Evolutionary conservation across 805 yeast genomes (phyloP), one percentile per base, ranked within the genome.

Genomic region (Cyberlindnera xylosilytica): DNA sequence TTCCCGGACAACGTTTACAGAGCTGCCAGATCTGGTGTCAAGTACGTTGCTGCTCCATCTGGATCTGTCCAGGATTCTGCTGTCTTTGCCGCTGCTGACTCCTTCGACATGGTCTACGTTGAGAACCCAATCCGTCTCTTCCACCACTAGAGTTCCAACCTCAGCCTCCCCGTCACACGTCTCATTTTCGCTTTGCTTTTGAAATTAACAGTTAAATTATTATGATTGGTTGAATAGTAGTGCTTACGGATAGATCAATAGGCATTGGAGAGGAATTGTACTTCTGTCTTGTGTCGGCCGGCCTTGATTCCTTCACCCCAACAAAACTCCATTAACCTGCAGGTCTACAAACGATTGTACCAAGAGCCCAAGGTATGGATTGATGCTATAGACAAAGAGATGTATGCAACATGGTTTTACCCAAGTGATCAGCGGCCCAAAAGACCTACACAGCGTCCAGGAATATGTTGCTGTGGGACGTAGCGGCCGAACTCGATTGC

Each of bases 341-440:
- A n/a, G n/a, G n/a, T n/a, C n/a, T n/a, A n/a, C n/a, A n/a, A n/a
- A n/a, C n/a, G n/a, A n/a, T n/a, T n/a, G n/a, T n/a, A n/a, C n/a
- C n/a, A n/a, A n/a, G n/a, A n/a, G n/a, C n/a, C n/a, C n/a, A n/a
- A n/a, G 24, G 10, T 22, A 12, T 26, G 29, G 12, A 26, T 26
- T 26, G 29, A 26, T 9, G 29, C 5, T 8, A 26, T 26, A 26
- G 6, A 26, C 20, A 16, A 29, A 44, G 41, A 62, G 57, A 81
- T 91, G 97, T 91, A 65, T 72, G 95, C 97, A 81, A 88, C 95
- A 91, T 90, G 98, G 98, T 90, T 90, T 87, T 87, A 89, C 98
- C 91, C 97, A 87, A 87, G 81, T 93, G 96, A 83, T 82, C 79
- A 91, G 74, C 60, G 80, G 95, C 81, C 93, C 70, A 73, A 77